Base-by-base conservation (phyloP, 164 flowering plant genomes). In the Chimonanthus salicifolius region DNA sequence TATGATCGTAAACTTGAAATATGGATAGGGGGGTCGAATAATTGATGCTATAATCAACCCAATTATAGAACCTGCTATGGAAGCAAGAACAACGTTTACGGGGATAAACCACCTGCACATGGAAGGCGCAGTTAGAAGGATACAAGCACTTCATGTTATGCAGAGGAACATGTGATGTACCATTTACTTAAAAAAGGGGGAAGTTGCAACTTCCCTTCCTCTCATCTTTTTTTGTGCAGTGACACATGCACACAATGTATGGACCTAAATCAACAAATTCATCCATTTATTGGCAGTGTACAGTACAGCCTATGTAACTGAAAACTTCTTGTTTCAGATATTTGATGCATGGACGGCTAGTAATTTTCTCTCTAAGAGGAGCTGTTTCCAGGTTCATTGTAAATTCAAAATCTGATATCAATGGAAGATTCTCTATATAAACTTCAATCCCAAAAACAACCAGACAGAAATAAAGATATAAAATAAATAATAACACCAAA, bases 101-200 rank as follows among this genome's bases (percentile, higher is more conserved):
- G 98, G 99, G 82, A 95, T 93, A 76, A 95, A 95, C 99, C 99
- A 95, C 99, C 98, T 93, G 88, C 69, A 84, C 72, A 66, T 50
- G 47, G 58, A 69, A 69, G 8, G 49, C 7, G 21, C 9, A 4
- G 62, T 71, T 60, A 71, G 18, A 10, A 21, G 7, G 6, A 54
- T 54, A n/a, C 60, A 13, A 11, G 6, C 16, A 13, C 11, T 54
- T 54, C 60, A 54, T n/a, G 16, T 54, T 54, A 13, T 54, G 16
- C 16, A 54, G n/a, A n/a, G 11, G 60, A 54, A 11, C 60, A 15
- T 63, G 66, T 11, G 44, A 63, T 63, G 4, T n/a, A 63, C 66
- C 18, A 63, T 44, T 63, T 21, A 7, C 33, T 33, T 7, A 33
- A 50, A 15, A 33, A 54, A 16, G 7, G 8, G 9, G 58, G 58